Evolutionary conservation across 1,284 basidiomycete genomes (phyloP).

Genomic region (Veloboletus limbatus): DNA sequence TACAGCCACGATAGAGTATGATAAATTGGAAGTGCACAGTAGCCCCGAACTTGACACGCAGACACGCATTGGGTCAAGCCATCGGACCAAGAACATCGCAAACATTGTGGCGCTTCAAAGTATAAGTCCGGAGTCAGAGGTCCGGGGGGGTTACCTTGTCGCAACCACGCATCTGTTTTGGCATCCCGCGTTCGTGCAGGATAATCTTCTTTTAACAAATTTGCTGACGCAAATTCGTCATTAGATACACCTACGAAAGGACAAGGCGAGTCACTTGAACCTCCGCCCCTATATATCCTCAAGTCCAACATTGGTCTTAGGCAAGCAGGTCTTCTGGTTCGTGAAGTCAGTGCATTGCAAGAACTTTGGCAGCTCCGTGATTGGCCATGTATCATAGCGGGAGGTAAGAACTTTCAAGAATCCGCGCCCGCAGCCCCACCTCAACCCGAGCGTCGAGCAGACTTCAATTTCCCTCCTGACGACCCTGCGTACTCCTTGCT

Average conservation of each 20-base stretch:
- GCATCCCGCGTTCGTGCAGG: slow-evolving; percentile 74
- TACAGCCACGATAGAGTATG: slow-evolving; percentile 58
- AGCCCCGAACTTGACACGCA: slow-evolving; percentile 34
- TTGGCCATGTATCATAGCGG: slow-evolving; percentile 83
- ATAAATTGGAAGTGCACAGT: slow-evolving; percentile 53
- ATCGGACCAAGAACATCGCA: slow-evolving; percentile 82
- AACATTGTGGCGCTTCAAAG: slow-evolving; percentile 66
- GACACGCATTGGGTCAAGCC: slow-evolving; percentile 56
- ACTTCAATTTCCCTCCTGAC: slow-evolving; percentile 90
- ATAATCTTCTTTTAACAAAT: slow-evolving; percentile 1
- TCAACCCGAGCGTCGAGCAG: slow-evolving; percentile 40
- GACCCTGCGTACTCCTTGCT: slow-evolving; percentile 87
- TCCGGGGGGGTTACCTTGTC: slow-evolving; percentile 60
- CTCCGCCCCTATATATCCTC: background rate
- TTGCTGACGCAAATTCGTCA: slow-evolving; percentile 2
- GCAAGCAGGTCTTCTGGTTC: slow-evolving; percentile 67
- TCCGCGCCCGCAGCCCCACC: background rate
- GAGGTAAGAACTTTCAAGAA: slow-evolving; percentile 51
- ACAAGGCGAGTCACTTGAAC: slow-evolving; percentile 54
- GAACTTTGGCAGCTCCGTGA: slow-evolving; percentile 41
- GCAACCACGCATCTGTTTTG: slow-evolving; percentile 91
- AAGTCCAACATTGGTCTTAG: slow-evolving; percentile 36
- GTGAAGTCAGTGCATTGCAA: slow-evolving; percentile 63
- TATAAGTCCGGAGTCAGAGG: slow-evolving; percentile 29
- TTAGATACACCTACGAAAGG: slow-evolving; percentile 85